Percentiles rank a stretch among this genome's conserved stretches.
Conservation (phyloP, 441 rosid species). For the Pelargonium citronellum region DNA sequence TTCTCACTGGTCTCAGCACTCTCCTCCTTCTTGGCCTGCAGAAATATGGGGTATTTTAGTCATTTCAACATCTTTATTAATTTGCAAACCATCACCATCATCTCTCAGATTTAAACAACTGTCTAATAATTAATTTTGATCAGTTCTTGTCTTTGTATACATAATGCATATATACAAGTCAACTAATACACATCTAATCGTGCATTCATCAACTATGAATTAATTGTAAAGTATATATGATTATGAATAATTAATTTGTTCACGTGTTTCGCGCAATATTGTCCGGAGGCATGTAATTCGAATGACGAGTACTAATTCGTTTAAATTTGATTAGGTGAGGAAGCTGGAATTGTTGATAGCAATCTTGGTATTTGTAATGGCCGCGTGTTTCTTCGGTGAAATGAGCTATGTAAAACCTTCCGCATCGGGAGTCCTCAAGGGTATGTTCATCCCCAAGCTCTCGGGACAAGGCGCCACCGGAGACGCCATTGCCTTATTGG, state of each 20-base stretch:
- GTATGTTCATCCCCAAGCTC: conserved; percentile 62
- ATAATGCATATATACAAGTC: too few relatives aligned
- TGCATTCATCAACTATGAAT: background rate
- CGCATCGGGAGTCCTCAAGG: conserved; percentile 40
- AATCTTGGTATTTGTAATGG: conserved; percentile 49
- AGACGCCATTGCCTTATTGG: conserved; percentile 58
- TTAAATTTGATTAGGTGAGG: conserved; percentile 33
- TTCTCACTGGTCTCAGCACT: conserved; percentile 53
- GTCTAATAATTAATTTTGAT: background rate
- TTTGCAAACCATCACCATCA: background rate
- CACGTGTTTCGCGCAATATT: too few relatives aligned
- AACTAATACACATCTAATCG: background rate
- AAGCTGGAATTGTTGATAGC: conserved; percentile 61
- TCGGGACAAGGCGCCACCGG: conserved; percentile 47
- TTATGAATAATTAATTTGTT: background rate
- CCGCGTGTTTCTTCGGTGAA: conserved; percentile 66
- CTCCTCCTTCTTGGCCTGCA: conserved; percentile 59
- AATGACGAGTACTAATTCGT: too few relatives aligned
- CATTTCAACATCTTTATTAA: background rate
- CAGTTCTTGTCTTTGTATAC: too few relatives aligned
- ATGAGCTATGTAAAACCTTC: conserved; percentile 56
- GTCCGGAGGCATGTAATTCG: too few relatives aligned
- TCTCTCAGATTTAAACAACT: background rate
- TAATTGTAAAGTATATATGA: background rate
- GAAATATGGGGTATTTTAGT: conserved; percentile 52